Evolutionary conservation across 345 rosid species (phyloP).

Genomic region (Dovyalis caffra): DNA sequence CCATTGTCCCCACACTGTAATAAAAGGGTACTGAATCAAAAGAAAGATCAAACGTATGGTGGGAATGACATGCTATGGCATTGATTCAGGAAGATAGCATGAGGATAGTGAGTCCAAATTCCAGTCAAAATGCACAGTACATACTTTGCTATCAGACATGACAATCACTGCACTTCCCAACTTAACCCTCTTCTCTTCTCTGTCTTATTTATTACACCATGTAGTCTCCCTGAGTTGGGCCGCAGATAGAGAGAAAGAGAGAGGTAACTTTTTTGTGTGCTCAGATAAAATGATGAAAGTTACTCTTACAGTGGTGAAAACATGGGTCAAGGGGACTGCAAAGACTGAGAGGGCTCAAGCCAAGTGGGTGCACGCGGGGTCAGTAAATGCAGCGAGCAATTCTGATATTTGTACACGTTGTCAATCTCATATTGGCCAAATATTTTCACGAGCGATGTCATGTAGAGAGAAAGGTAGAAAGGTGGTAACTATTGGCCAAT

Average conservation of each 20-base stretch:
- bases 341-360: neutral
- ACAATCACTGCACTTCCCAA: neutral
- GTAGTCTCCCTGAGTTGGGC: neutral
- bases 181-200: neutral
- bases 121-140: conserved; percentile 17
- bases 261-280: neutral
- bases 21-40: neutral
- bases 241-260: neutral
- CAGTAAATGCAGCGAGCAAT: neutral
- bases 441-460: neutral
- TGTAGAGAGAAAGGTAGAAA: neutral
- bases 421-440: neutral
- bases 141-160: neutral
- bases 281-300: neutral
- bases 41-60: neutral
- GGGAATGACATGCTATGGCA: neutral
- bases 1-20: neutral
- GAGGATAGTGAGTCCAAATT: conserved; percentile 13
- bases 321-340: neutral
- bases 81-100: neutral
- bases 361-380: conserved; percentile 4
- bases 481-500: neutral
- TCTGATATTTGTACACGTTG: neutral
- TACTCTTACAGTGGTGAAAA: neutral
- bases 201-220: conserved; percentile 1